Base-by-base conservation (phyloP, 1,284 basidiomycete genomes). In the Omphalotus olearius region DNA sequence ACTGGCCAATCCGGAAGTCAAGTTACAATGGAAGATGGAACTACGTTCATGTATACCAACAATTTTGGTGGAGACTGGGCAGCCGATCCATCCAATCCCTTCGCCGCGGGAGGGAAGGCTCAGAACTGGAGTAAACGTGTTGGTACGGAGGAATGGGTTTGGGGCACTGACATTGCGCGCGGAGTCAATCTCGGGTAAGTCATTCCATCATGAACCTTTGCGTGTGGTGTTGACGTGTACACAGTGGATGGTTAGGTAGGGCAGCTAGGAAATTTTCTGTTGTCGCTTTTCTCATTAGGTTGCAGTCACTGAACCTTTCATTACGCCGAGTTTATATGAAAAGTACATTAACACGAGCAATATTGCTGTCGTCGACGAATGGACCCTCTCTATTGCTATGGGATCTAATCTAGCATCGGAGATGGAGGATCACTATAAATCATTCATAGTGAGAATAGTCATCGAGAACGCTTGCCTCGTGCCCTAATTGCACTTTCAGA, bases 391-490 rank as follows among this genome's bases (percentile, higher is more conserved):
- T 26, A 59, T 73, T 51, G 77, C 78, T 51, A 87, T 93, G 82
- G 64, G 75, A 47, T 66, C 65, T 25, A 73, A 80, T 54, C 71
- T 79, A 18, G 72, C 77, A 2, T 68, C 66, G 40, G 83, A 83
- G 63, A 79, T 91, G 67, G 88, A 89, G 61, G 69, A 87, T 30
- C 92, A 95, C 66, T 95, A 94, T 68, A 78, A 82, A 52, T 88
- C 89, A 7, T 91, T 91, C 66, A 83, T 91, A 54, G 88, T 89
- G 57, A 48, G 66, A 60, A 55, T 49, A 45, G 68, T 16, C 57
- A 65, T 44, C 26, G 23, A 33, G 37, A 35, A 17, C 6, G 26
- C 48, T 47, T 43, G 13, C 4, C 9, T 11, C 16, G 16, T 11
- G 25, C 13, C 30, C 30, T 33, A 30, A n/a, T 44, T 2, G 56